Percentiles rank a stretch among this genome's conserved stretches.
These are phyloP conservation scores for Halenospora varia DNA, from an alignment of 495 filamentous ascomycete species.

Conservation along the genomic window DNA sequence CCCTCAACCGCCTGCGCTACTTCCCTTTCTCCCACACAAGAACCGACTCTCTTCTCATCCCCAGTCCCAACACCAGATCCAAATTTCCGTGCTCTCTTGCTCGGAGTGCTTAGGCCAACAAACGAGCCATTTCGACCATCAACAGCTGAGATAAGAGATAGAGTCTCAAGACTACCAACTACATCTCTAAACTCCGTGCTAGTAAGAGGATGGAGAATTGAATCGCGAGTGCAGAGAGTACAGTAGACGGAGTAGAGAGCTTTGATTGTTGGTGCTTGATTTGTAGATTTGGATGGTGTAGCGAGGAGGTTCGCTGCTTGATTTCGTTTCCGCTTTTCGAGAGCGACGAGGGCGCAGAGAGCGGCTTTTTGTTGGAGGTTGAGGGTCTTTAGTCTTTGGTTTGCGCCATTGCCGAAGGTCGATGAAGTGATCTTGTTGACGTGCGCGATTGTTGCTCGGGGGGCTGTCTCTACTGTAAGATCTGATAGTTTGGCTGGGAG, in stretches of 20 bases:
- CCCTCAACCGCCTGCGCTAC: conserved; percentile 67
- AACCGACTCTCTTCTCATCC: conserved; percentile 69
- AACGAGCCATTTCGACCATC: conserved; percentile 66
- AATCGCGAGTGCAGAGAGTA: conserved; percentile 73
- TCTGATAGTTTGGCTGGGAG: conserved; percentile 46
- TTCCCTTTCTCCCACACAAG: conserved; percentile 75
- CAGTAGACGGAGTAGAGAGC: conserved; percentile 76
- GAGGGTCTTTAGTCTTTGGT: conserved; percentile 75
- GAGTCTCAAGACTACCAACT: conserved; percentile 79
- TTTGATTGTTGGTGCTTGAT: conserved; percentile 67
- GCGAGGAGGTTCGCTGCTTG: conserved; percentile 36
- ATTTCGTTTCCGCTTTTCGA: conserved; percentile 61
- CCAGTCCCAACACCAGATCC: conserved; percentile 29
- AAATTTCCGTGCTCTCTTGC: conserved; percentile 48
- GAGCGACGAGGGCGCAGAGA: conserved; percentile 77
- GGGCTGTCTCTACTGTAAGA: conserved; percentile 71
- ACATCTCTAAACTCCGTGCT: conserved; percentile 92
- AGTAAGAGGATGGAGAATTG: conserved; percentile 79
- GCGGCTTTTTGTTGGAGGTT: conserved; percentile 97
- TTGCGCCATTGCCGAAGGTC: conserved; percentile 79
- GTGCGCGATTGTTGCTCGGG: conserved; percentile 83
- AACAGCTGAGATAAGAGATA: conserved; percentile 75
- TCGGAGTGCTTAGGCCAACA: conserved; percentile 52
- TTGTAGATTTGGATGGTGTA: conserved; percentile 54
- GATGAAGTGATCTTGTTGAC: conserved; percentile 84